Evolutionary conservation across 2,329 filamentous ascomycete species (phyloP).

Genomic region (Cladophialophora chaetospira): DNA sequence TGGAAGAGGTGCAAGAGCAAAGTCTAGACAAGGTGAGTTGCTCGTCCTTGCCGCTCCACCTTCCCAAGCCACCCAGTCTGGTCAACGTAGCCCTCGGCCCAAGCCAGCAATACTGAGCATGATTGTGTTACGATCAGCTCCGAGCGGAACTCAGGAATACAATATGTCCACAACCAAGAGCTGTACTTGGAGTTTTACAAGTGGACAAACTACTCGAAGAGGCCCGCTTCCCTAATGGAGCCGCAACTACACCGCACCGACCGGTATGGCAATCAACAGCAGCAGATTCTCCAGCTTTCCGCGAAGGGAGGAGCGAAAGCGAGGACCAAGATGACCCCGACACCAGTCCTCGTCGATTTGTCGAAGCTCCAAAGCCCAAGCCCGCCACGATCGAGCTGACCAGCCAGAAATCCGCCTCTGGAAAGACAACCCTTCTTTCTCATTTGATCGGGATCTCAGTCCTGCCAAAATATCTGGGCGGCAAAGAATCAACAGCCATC

Average conservation of each 20-base stretch:
- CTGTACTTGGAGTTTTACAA: constrained; percentile 46
- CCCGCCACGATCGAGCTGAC: constrained; percentile 56
- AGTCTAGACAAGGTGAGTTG: constrained; percentile 53
- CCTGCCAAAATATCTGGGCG: constrained; percentile 48
- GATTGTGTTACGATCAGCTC: too few relatives aligned
- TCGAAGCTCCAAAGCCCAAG: constrained; percentile 13
- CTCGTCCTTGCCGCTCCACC: constrained; percentile 5
- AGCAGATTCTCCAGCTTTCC: neutral
- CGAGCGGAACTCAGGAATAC: constrained; percentile 42
- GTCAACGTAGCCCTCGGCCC: neutral
- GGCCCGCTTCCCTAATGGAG: constrained; percentile 36
- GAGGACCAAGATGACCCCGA: neutral
- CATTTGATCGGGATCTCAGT: constrained; percentile 55
- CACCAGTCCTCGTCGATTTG: neutral
- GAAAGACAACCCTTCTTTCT: constrained; percentile 63
- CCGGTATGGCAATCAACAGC: constrained; percentile 17
- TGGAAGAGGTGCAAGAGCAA: constrained; percentile 54
- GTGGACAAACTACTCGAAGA: constrained; percentile 50
- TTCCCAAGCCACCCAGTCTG: constrained; percentile 9
- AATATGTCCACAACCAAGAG: constrained; percentile 24
- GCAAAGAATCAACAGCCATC: constrained; percentile 54
- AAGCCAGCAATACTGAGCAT: neutral
- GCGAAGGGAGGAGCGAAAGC: constrained; percentile 1
- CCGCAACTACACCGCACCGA: neutral
- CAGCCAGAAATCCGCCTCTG: constrained; percentile 53